A percentile compares a stretch with the other conserved stretches of the same genome.
Evolutionary conservation across 2,329 filamentous ascomycete species (phyloP).

Genomic region (Ophiosphaerella herpotricha): DNA sequence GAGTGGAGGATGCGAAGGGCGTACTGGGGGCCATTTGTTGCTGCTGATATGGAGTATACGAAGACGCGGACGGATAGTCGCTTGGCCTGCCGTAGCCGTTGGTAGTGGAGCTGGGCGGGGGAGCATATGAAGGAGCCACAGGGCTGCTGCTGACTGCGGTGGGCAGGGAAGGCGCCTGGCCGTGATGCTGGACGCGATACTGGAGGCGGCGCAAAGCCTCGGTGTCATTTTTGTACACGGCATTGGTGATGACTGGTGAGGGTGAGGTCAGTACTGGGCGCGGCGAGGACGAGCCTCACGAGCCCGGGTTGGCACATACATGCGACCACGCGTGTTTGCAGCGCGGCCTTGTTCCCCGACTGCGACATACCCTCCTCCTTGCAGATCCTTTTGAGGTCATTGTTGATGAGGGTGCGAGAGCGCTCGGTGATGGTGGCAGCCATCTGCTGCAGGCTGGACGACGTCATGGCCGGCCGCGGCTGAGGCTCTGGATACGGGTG

Average conservation of each 20-base stretch:
- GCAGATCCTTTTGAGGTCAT: conserved; percentile 77
- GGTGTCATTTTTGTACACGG: conserved; percentile 41
- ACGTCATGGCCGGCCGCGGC: conserved; percentile 31
- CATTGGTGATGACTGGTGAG: conserved; percentile 46
- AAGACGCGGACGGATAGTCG: conserved; percentile 15
- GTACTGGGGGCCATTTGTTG: conserved; percentile 21
- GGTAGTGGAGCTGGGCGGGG: conserved; percentile 20
- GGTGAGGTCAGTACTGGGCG: conserved; percentile 22
- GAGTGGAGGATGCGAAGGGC: conserved; percentile 3
- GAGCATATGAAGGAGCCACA: conserved; percentile 19
- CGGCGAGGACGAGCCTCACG: conserved; percentile 6
- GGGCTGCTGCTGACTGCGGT: conserved; percentile 21
- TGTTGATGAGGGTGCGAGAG: conserved; percentile 62
- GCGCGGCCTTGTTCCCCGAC: conserved; percentile 80
- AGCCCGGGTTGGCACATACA: conserved; percentile 62
- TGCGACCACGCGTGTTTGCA: conserved; percentile 77
- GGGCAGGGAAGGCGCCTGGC: conserved; percentile 35
- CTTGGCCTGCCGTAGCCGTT: conserved; percentile 30
- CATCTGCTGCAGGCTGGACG: conserved; percentile 49
- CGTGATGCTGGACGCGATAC: conserved; percentile 49
- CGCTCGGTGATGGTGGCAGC: conserved; percentile 47
- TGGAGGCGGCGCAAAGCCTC: conserved; percentile 45
- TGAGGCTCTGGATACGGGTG: conserved; percentile 2
- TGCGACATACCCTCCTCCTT: conserved; percentile 69
- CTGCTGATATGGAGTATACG: conserved; percentile 19